Conservation (phyloP, 179 eudicot genomes). For the Camellia oleifera region DNA sequence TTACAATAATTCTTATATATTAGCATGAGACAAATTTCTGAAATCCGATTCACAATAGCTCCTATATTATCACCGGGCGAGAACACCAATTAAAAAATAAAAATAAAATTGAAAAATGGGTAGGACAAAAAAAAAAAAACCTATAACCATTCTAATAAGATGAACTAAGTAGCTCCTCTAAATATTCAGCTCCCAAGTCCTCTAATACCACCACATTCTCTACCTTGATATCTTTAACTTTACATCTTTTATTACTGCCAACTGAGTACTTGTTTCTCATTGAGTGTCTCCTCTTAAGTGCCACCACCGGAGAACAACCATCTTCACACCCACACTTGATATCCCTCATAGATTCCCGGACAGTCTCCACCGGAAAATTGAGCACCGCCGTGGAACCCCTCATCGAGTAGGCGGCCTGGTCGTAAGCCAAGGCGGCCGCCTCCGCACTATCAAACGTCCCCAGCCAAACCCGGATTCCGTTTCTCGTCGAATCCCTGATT, state of each 20-base stretch:
- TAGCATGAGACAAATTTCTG: too few relatives aligned
- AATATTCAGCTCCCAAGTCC: slow-evolving; percentile 19
- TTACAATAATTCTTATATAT: too few relatives aligned
- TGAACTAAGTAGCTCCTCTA: slow-evolving; percentile 16
- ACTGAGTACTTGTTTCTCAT: background rate
- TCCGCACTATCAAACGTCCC: slow-evolving; percentile 30
- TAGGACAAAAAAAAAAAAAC: background rate
- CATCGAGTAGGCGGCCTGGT: slow-evolving; percentile 26
- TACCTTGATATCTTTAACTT: background rate
- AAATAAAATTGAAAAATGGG: too few relatives aligned
- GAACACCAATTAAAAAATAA: too few relatives aligned
- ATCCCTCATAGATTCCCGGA: slow-evolving; percentile 20
- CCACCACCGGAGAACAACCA: slow-evolving; percentile 24
- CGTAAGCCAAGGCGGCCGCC: slow-evolving; percentile 31
- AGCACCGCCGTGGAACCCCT: slow-evolving; percentile 25
- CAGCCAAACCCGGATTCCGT: slow-evolving; percentile 29
- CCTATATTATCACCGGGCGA: too few relatives aligned
- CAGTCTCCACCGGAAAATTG: slow-evolving; percentile 31
- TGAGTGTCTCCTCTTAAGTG: slow-evolving; percentile 21
- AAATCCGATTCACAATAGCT: too few relatives aligned
- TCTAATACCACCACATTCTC: slow-evolving; percentile 16
- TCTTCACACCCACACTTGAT: slow-evolving; percentile 18
- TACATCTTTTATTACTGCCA: background rate
- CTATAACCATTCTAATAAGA: background rate
- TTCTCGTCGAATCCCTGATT: slow-evolving; percentile 27